Percentiles rank a stretch among this genome's conserved stretches.
Conservation (phyloP, 2,329 filamentous ascomycete species). For the Cladophialophora psammophila region DNA sequence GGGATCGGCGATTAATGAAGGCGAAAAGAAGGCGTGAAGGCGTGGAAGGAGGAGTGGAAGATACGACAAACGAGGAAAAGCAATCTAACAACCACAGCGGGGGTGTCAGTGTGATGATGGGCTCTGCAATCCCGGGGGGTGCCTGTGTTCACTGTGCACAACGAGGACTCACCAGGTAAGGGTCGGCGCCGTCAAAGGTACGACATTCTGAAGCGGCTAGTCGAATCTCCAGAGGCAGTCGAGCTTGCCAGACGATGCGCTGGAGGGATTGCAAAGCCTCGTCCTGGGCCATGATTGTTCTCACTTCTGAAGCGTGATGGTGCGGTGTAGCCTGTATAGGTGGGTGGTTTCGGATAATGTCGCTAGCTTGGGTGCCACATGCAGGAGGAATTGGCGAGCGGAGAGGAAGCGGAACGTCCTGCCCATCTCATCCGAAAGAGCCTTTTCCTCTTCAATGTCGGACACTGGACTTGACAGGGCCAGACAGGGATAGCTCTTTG, state of each 20-base stretch:
- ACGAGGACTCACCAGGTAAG: conserved; percentile 61
- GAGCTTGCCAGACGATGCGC: conserved; percentile 62
- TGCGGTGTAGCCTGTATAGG: not conserved
- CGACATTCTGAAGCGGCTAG: conserved; percentile 67
- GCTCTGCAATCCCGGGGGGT: not conserved
- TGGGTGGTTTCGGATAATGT: conserved; percentile 12
- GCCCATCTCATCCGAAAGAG: not conserved
- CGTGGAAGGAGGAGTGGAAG: conserved; percentile 69
- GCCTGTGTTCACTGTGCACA: not conserved
- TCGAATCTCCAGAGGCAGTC: conserved; percentile 66
- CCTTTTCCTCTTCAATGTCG: not conserved
- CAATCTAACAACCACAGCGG: conserved; percentile 53
- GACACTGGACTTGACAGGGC: not conserved
- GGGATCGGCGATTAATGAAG: conserved; percentile 65
- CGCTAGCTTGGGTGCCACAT: conserved; percentile 11
- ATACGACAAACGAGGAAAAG: conserved; percentile 71
- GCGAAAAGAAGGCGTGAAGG: conserved; percentile 68
- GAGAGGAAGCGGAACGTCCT: conserved; percentile 6
- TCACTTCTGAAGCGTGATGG: not conserved
- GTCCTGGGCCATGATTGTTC: conserved; percentile 17
- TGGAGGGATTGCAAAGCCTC: conserved; percentile 34
- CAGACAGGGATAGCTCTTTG: not conserved
- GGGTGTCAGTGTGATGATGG: not conserved
- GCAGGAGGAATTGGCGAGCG: not conserved
- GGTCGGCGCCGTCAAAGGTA: conserved; percentile 65